These are phyloP conservation scores for Aspergillus melleus DNA, from an alignment of 2,329 filamentous ascomycete species.

Conservation along the genomic window DNA sequence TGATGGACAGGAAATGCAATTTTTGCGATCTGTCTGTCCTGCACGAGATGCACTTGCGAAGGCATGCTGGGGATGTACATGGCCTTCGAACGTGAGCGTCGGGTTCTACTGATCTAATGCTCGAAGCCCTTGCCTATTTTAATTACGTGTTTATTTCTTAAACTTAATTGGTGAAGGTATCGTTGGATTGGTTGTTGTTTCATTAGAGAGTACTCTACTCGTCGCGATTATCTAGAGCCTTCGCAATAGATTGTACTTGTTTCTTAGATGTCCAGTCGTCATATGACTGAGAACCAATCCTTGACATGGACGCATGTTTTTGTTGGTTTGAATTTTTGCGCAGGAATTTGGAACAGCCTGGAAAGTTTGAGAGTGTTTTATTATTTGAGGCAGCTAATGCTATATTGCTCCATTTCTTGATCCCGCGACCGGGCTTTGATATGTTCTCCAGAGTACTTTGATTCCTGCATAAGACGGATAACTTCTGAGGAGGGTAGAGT, in stretches of 20 bases:
- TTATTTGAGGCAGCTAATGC: neutral
- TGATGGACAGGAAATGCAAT: slow-evolving; percentile 20
- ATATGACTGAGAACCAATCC: neutral
- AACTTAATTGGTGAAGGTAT: neutral
- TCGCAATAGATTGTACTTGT: neutral
- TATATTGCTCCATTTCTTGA: neutral
- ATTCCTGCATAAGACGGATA: neutral
- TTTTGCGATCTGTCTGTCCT: slow-evolving; percentile 19
- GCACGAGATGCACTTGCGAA: slow-evolving; percentile 20
- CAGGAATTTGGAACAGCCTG: neutral
- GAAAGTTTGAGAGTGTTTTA: neutral
- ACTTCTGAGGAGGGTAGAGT: neutral
- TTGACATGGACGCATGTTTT: neutral
- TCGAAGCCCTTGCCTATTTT: neutral
- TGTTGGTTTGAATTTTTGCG: neutral
- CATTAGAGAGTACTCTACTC: neutral
- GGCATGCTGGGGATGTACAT: slow-evolving; percentile 14
- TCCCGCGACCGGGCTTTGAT: neutral
- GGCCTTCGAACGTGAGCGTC: slow-evolving; percentile 13
- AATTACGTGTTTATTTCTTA: neutral
- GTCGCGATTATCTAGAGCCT: neutral
- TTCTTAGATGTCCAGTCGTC: neutral
- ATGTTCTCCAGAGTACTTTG: neutral
- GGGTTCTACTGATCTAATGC: neutral
- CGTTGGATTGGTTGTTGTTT: neutral